Conservation (phyloP, 2,329 filamentous ascomycete species). For the Penicillium frequentans region DNA sequence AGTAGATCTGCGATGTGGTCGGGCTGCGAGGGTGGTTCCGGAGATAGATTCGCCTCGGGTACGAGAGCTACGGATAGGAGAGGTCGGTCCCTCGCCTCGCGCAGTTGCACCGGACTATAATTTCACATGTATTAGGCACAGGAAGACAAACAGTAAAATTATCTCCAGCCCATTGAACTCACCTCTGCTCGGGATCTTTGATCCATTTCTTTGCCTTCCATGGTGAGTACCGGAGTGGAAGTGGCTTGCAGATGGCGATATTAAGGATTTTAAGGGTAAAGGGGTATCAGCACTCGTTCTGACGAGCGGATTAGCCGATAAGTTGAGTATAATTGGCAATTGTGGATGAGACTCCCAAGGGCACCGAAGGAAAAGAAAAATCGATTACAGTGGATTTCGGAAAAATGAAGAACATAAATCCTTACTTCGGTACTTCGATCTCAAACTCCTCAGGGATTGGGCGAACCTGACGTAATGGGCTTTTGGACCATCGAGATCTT, state of each 20-base stretch:
- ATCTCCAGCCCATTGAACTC: not conserved
- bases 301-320: not conserved
- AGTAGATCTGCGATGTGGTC: conserved; percentile 31
- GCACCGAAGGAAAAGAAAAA: not conserved
- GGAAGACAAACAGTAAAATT: too few relatives aligned
- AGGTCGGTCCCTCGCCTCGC: conserved; percentile 6
- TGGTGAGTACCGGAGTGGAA: not conserved
- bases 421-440: not conserved
- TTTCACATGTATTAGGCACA: too few relatives aligned
- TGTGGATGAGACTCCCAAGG: not conserved
- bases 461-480: conserved; percentile 12
- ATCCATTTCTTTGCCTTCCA: conserved; percentile 9
- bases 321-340: not conserved
- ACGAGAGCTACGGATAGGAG: conserved; percentile 10
- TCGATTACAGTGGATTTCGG: not conserved
- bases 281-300: not conserved
- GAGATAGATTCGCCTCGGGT: conserved; percentile 2
- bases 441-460: not conserved
- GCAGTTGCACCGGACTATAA: conserved; percentile 7
- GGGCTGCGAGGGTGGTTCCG: conserved; percentile 26
- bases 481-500: conserved; percentile 11
- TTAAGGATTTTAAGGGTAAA: not conserved
- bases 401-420: not conserved
- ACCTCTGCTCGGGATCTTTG: conserved; percentile 10
- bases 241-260: not conserved